phyloP scores from a whole-genome alignment of 108 stramenopile genomes.

The Pseudonitzschia multiseries region DNA sequence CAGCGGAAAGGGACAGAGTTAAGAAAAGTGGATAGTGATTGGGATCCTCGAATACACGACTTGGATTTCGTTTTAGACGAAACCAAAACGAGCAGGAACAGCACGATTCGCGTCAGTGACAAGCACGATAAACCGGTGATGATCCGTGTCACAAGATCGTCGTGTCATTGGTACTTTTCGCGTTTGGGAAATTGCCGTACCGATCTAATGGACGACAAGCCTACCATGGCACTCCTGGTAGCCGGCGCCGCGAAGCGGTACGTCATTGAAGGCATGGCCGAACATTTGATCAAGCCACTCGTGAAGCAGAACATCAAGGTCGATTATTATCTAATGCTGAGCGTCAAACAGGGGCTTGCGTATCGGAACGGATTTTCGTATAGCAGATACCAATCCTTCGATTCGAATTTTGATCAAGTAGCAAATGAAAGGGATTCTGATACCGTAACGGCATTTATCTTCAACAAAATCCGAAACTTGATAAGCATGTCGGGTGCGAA shows the following conservation, averaged over 20 bases:
- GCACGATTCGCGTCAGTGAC: background rate
- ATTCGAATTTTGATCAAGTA: constrained; percentile 5
- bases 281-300: constrained; percentile 17
- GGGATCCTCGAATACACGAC: constrained; percentile 19
- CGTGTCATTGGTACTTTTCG: constrained; percentile 22
- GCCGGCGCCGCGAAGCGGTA: constrained; percentile 13
- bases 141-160: constrained; percentile 1
- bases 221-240: constrained; percentile 9
- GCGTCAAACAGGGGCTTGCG: constrained; percentile 16
- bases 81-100: background rate
- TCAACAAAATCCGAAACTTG: constrained; percentile 6
- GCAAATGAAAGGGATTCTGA: background rate
- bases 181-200: constrained; percentile 18
- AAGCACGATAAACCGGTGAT: background rate
- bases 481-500: constrained; percentile 8
- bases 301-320: constrained; percentile 10
- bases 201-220: constrained; percentile 15
- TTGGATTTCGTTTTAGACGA: background rate
- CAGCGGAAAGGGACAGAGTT: background rate
- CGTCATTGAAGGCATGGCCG: background rate
- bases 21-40: background rate
- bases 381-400: constrained; percentile 8
- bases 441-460: constrained; percentile 6
- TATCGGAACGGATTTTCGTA: background rate
- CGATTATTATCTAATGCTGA: constrained; percentile 21